These are phyloP conservation scores for Magnolia sinica DNA, from an alignment of 164 flowering plant species.

Conservation along the genomic window DNA sequence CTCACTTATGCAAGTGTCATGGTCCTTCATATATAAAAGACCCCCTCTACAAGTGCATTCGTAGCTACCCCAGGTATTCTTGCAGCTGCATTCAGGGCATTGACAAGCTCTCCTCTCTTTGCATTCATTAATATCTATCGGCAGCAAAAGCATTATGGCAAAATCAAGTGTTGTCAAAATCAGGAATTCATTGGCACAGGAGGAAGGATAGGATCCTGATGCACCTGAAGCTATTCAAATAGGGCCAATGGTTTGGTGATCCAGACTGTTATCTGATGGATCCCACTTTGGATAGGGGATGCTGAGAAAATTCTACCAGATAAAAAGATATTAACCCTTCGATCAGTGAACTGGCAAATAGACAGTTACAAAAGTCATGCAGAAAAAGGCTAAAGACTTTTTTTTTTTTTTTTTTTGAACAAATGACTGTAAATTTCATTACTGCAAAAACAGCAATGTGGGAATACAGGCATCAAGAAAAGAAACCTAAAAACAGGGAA, in stretches of 20 bases:
- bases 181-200: neutral
- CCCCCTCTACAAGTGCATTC: constrained; percentile 74
- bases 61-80: constrained; percentile 85
- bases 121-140: constrained; percentile 85
- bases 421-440: neutral
- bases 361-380: too few relatives aligned
- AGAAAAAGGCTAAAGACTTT: too few relatives aligned
- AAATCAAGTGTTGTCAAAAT: neutral
- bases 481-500: too few relatives aligned
- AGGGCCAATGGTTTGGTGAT: neutral
- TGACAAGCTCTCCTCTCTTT: constrained; percentile 81
- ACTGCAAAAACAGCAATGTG: too few relatives aligned
- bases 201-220: neutral
- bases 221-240: neutral
- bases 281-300: neutral
- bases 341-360: too few relatives aligned
- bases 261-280: neutral
- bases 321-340: neutral
- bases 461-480: too few relatives aligned
- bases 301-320: neutral
- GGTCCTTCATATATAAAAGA: constrained; percentile 78
- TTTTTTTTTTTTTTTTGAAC: too few relatives aligned
- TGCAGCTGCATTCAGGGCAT: constrained; percentile 83
- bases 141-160: constrained; percentile 1
- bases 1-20: constrained; percentile 91